Evolutionary conservation across 768 basidiomycete species (phyloP), one percentile per base, ranked within the genome.

Genomic region (Xerocomellus chrysenteron): DNA sequence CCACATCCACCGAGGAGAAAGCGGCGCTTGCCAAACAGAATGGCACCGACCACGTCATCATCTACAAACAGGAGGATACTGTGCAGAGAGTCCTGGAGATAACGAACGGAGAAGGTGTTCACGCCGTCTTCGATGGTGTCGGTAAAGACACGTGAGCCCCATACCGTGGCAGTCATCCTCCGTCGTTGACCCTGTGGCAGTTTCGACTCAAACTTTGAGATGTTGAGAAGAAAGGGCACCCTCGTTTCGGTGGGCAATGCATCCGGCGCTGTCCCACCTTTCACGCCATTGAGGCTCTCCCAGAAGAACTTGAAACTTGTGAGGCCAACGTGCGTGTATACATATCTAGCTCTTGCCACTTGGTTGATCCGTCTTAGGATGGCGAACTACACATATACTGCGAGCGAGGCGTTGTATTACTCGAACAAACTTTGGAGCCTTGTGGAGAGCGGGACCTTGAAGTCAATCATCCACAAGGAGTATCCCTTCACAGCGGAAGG

Each of bases 41-140:
- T 55, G 96, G 96, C 12, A 92, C 93, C 0, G 84, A 91, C 67
- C 86, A 96, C 67, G 92, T 97, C 47, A 86, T 98, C 57, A 69
- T 94, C 40, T 94, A 93, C 72, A 82, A 81, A 12, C 76, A 80
- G 45, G 90, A 92, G 65, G 81, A 92, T 57, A 87, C 87, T 0
- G 87, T 91, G 12, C 67, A 87, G 60, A 80, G 85, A 44, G 90
- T 91, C 16, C 69, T 87, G 52, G 85, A 89, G 63, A 72, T 93
- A 52, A 93, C 92, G 0, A 83, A 83, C 41, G 90, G 90, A 8
- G 79, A 85, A 61, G 91, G 92, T 16, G 90, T 94, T 5, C 82
- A 96, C 59, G 95, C 84, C 16, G 82, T 93, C 24, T 96, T 88
- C 65, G 96, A 99, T 65, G 96, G 96, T 30, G 93, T 99, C n/a